Evolutionary conservation across 2,329 filamentous ascomycete genomes (phyloP).

Genomic region (Scytalidium lignicola): DNA sequence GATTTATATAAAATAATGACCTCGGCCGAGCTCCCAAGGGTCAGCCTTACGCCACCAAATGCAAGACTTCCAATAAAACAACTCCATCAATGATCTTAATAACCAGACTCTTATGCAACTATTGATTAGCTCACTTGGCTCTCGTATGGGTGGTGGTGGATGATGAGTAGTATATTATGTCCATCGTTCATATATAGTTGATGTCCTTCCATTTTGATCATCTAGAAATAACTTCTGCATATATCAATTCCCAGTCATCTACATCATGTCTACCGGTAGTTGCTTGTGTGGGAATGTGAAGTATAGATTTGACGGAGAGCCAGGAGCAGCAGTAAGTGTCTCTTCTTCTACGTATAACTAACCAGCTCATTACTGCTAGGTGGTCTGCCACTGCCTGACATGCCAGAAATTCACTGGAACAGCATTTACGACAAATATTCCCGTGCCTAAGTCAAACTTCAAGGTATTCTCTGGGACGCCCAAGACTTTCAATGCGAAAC

Average conservation of each 20-base stretch:
- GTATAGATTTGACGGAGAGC: neutral
- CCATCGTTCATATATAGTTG: no score
- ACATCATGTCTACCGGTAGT: neutral
- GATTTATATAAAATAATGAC: no score
- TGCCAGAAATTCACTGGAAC: constrained; percentile 11
- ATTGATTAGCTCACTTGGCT: no score
- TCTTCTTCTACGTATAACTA: neutral
- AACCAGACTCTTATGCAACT: no score
- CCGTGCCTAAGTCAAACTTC: constrained; percentile 2
- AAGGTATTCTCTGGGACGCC: neutral
- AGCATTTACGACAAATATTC: constrained; percentile 7
- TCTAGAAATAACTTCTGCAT: no score
- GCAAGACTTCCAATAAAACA: no score
- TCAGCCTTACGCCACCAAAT: no score
- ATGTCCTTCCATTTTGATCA: no score
- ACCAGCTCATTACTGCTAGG: neutral
- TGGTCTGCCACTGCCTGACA: constrained; percentile 11
- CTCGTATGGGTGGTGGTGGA: no score
- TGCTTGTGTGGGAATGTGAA: neutral
- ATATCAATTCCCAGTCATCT: neutral
- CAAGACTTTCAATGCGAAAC: constrained; percentile 3
- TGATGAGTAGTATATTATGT: no score
- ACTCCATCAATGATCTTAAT: no score
- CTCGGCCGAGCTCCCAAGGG: no score
- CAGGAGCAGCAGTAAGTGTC: neutral